Conservation (phyloP, 441 rosid species). For the Adansonia gregorii region DNA sequence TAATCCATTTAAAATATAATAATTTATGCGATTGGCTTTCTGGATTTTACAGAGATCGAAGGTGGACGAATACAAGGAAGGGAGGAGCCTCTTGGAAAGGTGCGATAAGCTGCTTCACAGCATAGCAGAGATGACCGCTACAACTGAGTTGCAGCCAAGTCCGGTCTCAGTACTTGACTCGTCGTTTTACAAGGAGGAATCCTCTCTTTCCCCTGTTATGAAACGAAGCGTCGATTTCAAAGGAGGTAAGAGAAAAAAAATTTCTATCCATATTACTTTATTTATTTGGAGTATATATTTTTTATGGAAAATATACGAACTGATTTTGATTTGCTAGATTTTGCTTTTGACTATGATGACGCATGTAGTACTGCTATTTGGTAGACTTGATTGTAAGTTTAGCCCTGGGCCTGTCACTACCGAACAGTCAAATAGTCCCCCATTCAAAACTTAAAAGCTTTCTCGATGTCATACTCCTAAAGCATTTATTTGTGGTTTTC, state of each 20-base stretch:
- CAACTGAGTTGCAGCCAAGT: conserved; percentile 78
- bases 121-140: conserved; percentile 77
- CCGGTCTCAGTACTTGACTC: conserved; percentile 92
- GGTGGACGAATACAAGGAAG: conserved; percentile 64
- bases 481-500: background rate
- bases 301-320: background rate
- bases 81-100: conserved; percentile 72
- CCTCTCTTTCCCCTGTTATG: conserved; percentile 76
- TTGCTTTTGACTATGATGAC: conserved; percentile 29
- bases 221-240: conserved; percentile 78
- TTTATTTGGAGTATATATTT: background rate
- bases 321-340: conserved; percentile 13
- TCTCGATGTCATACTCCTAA: background rate
- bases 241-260: conserved; percentile 39
- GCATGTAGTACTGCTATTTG: background rate
- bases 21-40: background rate
- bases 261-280: background rate
- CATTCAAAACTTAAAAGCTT: background rate
- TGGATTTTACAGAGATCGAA: conserved; percentile 50
- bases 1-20: background rate
- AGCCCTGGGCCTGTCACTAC: background rate
- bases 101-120: conserved; percentile 84
- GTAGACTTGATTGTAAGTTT: background rate
- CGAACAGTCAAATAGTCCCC: background rate
- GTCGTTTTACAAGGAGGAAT: conserved; percentile 78